Percentiles rank a stretch among this genome's conserved stretches.
Conservation (phyloP, 192 early-diverging fungal species). For the Jimgerdemannia lactiflua region DNA sequence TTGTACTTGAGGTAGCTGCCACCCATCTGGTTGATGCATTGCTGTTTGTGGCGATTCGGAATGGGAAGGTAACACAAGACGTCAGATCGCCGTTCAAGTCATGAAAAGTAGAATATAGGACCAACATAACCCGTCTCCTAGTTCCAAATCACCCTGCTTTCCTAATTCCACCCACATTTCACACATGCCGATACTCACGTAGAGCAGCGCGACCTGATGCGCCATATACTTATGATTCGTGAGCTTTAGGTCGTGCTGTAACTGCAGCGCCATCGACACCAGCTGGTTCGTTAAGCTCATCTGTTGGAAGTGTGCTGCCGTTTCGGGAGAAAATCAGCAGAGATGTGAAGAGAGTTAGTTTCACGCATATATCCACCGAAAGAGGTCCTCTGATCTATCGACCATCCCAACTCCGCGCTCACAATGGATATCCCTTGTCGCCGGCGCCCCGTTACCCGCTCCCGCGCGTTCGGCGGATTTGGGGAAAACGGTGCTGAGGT, state of each 20-base stretch:
- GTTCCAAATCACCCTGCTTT: neutral
- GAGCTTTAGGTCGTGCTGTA: slow-evolving; percentile 43
- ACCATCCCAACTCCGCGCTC: neutral
- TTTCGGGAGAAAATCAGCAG: neutral
- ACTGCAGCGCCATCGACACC: slow-evolving; percentile 43
- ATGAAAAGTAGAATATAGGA: neutral
- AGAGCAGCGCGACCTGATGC: slow-evolving; percentile 50
- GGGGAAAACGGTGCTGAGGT: neutral
- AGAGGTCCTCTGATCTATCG: too few relatives aligned
- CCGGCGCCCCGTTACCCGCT: neutral
- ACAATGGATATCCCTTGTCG: neutral
- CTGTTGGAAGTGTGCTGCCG: neutral
- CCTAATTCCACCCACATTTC: neutral
- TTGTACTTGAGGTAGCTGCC: slow-evolving; percentile 40
- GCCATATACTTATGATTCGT: slow-evolving; percentile 54
- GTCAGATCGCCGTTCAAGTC: too few relatives aligned
- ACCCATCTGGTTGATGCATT: slow-evolving; percentile 44
- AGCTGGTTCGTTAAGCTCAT: slow-evolving; percentile 28
- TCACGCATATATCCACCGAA: neutral
- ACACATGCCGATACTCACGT: slow-evolving; percentile 25
- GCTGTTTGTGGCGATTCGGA: slow-evolving; percentile 11
- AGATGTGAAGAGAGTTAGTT: neutral
- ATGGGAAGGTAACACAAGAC: too few relatives aligned
- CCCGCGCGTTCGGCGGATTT: neutral
- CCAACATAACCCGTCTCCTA: neutral